Conservation (phyloP, 139 green algal genomes). For the Pleodorina starrii region DNA sequence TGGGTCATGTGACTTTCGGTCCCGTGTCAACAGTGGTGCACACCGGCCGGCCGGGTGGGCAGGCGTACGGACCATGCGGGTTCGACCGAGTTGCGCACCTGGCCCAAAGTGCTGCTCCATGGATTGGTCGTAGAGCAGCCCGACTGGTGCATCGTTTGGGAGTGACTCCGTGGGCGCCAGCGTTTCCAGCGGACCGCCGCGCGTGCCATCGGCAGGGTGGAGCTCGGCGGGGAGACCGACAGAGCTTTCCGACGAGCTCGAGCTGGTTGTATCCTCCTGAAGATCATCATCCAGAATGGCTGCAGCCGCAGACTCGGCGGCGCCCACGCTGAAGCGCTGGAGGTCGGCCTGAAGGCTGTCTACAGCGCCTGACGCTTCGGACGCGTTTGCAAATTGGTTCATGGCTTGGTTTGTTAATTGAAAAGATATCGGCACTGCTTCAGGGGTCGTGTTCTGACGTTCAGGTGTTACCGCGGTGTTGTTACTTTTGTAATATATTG, state of each 20-base stretch:
- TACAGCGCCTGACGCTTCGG: neutral
- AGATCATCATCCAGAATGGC: neutral
- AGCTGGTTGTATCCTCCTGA: slow-evolving; percentile 3
- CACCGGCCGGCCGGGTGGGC: too few relatives aligned
- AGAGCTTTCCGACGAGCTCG: slow-evolving; percentile 10
- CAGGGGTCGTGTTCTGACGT: neutral
- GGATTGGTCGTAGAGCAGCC: slow-evolving; percentile 62
- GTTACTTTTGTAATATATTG: neutral
- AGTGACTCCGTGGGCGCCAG: neutral
- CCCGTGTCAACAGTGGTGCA: too few relatives aligned
- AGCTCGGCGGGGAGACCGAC: neutral
- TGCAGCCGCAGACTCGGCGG: neutral
- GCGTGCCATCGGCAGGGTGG: neutral
- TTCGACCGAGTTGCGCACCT: too few relatives aligned
- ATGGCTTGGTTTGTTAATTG: neutral
- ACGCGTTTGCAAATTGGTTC: neutral
- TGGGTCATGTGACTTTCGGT: too few relatives aligned
- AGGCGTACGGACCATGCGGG: too few relatives aligned
- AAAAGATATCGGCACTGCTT: neutral
- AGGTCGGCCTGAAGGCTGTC: neutral
- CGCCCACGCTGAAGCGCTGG: neutral
- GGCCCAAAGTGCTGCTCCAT: slow-evolving; percentile 66
- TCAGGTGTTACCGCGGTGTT: neutral
- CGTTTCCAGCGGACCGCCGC: neutral
- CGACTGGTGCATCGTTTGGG: slow-evolving; percentile 43